Evolutionary conservation across 257 asterid genomes (phyloP), one percentile per base, ranked within the genome.

Genomic region (Rubia yunnanensis): DNA sequence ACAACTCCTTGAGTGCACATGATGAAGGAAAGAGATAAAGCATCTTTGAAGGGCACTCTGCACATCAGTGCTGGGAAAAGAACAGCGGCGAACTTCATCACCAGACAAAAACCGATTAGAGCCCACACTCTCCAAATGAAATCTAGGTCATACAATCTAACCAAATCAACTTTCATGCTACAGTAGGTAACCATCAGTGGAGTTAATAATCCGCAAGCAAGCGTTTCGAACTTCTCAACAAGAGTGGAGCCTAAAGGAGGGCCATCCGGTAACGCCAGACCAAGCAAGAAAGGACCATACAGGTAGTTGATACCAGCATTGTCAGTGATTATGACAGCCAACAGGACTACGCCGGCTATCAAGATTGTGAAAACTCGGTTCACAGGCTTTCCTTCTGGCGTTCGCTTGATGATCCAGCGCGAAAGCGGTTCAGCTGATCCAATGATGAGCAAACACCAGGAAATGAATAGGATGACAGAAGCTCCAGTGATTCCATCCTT

Each of bases 211-310:
- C 96, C 96, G 10, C 83, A 81, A 4, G 82, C 67, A 5, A 85
- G 2, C 9, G 95, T 85, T 64, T 92, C 96, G 73, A 92, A 62
- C 73, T 81, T 79, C 24, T 91, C 89, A 58, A 81, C 95, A 54
- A 92, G 66, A 7, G 96, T 85, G 7, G 98, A 77, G 28, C 98
- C 98, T 28, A 92, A 56, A 32, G 98, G 98, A 0, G 98, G 98
- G n/a, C 98, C 98, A 15, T 85, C 94, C 0, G 98, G 98, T 60
- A 88, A 84, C 0, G 77, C 83, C 63, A 92, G 72, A 4, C 98
- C 98, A 3, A 92, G 79, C 44, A 92, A 20, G 64, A 92, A 92
- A 0, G 98, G 95, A 10, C 98, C 98, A 17, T 85, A 84, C 76
- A 81, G 86, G 67, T 80, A 86, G 67, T 78, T 70, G 32, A 89